Percentiles rank a stretch among this genome's conserved stretches.
These are phyloP conservation scores for Kluyveromyces lactis DNA, from an alignment of 805 yeast genomes.

Conservation along the genomic window DNA sequence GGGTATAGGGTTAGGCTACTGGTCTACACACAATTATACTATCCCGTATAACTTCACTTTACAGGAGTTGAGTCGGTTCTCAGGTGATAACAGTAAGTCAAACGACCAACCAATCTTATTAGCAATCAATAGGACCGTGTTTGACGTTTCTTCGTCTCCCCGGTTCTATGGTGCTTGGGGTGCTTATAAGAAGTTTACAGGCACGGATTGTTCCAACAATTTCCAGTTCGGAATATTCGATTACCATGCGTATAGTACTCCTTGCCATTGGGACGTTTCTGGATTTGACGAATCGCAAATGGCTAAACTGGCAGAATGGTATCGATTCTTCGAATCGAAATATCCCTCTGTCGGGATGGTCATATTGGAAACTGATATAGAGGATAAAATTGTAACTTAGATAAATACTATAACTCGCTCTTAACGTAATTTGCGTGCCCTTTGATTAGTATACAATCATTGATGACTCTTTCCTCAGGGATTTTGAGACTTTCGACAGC, in stretches of 20 bases:
- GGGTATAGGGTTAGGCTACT: slow-evolving; percentile 5
- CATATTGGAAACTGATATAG: background rate
- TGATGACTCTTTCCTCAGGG: slow-evolving; percentile 36
- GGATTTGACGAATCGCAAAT: slow-evolving; percentile 8
- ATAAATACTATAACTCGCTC: slow-evolving; percentile 1
- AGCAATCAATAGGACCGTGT: slow-evolving; percentile 18
- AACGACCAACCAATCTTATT: slow-evolving; percentile 9
- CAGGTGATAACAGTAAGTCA: background rate
- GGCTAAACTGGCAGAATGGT: slow-evolving; percentile 16
- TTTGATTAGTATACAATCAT: slow-evolving; percentile 62
- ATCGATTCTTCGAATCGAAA: slow-evolving; percentile 13
- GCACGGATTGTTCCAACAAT: slow-evolving; percentile 18
- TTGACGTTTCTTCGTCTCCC: slow-evolving; percentile 17
- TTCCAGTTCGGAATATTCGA: slow-evolving; percentile 17
- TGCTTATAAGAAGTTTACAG: slow-evolving; percentile 17
- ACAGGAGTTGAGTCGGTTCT: slow-evolving; percentile 6
- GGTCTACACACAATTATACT: slow-evolving; percentile 8
- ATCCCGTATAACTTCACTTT: slow-evolving; percentile 6
- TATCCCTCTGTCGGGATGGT: slow-evolving; percentile 18
- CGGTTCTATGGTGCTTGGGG: slow-evolving; percentile 21
- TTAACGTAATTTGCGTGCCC: slow-evolving; percentile 44
- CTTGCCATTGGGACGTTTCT: slow-evolving; percentile 7
- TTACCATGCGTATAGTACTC: slow-evolving; percentile 11
- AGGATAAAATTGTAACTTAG: too few relatives aligned
- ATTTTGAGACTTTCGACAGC: slow-evolving; percentile 29